These are phyloP conservation scores for Xylaria sp. DNA, from an alignment of 2,329 filamentous ascomycete genomes.

Conservation along the genomic window DNA sequence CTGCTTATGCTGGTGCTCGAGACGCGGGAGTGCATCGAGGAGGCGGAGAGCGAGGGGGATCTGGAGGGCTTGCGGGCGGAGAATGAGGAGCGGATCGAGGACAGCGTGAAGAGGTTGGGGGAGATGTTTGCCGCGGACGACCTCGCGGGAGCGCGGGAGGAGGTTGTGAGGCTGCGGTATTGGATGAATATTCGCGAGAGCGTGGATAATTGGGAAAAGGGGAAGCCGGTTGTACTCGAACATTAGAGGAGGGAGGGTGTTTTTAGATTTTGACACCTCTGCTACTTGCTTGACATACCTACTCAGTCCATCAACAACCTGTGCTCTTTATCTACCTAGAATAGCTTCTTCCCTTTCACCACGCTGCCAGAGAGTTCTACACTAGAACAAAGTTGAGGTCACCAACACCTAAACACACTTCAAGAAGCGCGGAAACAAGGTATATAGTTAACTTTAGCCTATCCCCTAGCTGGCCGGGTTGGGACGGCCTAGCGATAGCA, in stretches of 20 bases:
- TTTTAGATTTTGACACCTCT: no score
- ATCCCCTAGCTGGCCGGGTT: no score
- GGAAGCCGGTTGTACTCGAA: conserved; percentile 63
- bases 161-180: conserved; percentile 82
- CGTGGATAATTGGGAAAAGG: conserved; percentile 82
- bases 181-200: conserved; percentile 88
- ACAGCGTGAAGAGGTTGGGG: conserved; percentile 68
- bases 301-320: no score
- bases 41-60: conserved; percentile 70
- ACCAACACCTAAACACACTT: no score
- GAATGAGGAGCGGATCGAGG: conserved; percentile 71
- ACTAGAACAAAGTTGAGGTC: no score
- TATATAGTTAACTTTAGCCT: no score
- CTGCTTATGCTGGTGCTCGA: conserved; percentile 83
- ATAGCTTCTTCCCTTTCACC: no score
- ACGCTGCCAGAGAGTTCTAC: no score
- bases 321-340: no score
- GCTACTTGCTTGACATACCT: no score
- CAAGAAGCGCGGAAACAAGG: no score
- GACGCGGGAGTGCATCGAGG: conserved; percentile 76
- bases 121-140: conserved; percentile 70
- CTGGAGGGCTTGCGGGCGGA: conserved; percentile 62
- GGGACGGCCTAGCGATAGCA: no score
- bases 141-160: conserved; percentile 67
- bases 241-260: conserved; percentile 48